Evolutionary conservation across 1,139 yeast genomes (phyloP).

Genomic region (Blastobotrys indianensis): DNA sequence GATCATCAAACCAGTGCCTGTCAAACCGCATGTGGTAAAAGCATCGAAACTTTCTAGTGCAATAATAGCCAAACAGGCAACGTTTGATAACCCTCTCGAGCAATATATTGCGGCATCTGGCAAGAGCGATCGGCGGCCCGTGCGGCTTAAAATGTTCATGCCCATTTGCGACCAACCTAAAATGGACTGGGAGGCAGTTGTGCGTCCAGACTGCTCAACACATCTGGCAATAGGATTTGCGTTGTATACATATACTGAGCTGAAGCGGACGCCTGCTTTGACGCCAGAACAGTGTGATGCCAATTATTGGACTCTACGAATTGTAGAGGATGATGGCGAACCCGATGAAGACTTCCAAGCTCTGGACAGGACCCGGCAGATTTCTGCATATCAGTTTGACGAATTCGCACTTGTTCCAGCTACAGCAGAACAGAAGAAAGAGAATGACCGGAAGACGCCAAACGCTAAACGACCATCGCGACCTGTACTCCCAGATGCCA

Average conservation of each 20-base stretch:
- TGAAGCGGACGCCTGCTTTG: conserved; percentile 29
- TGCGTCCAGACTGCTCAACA: conserved; percentile 36
- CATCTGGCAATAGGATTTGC: conserved; percentile 41
- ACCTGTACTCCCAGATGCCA: background rate
- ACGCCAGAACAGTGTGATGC: conserved; percentile 33
- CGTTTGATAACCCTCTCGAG: conserved; percentile 37
- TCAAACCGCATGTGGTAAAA: conserved; percentile 8
- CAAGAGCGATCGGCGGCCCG: conserved; percentile 32
- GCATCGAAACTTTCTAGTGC: conserved; percentile 27
- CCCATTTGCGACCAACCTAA: conserved; percentile 33
- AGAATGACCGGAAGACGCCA: conserved; percentile 35
- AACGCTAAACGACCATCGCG: conserved; percentile 16
- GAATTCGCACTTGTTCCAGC: conserved; percentile 42
- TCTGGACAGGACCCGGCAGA: conserved; percentile 36
- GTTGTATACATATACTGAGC: conserved; percentile 32
- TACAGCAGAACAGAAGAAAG: conserved; percentile 31
- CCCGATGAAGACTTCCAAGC: conserved; percentile 46
- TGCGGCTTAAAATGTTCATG: conserved; percentile 36
- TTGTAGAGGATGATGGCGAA: conserved; percentile 44
- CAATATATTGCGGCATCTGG: conserved; percentile 39
- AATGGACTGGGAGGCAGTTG: conserved; percentile 34
- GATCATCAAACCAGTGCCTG: conserved; percentile 2
- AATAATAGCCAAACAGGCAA: conserved; percentile 28
- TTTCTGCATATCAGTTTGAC: conserved; percentile 40
- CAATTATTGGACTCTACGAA: conserved; percentile 38